Evolutionary conservation across 306 rosid species (phyloP), one percentile per base, ranked within the genome.

Genomic region (Ziziphus jujuba): DNA sequence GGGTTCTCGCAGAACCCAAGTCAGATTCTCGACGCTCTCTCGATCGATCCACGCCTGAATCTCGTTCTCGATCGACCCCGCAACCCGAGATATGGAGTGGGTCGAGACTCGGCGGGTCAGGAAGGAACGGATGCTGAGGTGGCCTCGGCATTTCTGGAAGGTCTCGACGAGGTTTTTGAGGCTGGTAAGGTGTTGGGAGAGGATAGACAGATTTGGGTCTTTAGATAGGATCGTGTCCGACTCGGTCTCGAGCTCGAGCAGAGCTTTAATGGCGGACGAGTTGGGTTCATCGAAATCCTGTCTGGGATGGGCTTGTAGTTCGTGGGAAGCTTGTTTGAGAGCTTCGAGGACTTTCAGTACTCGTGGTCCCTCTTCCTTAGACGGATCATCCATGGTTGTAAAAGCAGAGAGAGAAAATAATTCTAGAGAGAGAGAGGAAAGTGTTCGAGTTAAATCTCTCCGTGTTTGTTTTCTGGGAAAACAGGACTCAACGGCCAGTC

Each of bases 11-110:
- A 88, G 76, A 13, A 61, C 55, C 4, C 66, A 50, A 1, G 82
- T 66, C 59, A 93, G 68, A n/a, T 51, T 12, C 12, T 79, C 76
- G 6, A 86, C 15, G 51, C 84, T 83, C 76, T 87, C 86, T 7
- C 96, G 93, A 70, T 90, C 96, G 36, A 93, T 93, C 98, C 98
- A 93, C 0, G 88, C 81, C 62, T 93, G 97, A 62, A 93, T 82
- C 70, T 93, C 93, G 19, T 84, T 66, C 63, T 81, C 85, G 69
- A 92, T 93, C 0, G 90, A 71, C 13, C 67, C 74, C 56, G 98
- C 97, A 76, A 88, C 69, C 36, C 82, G 82, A 54, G 91, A 63
- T 60, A 90, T 80, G 11, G 91, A 90, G 82, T 80, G 84, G 15
- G 88, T 44, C 16, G 89, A 71, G 21, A 56, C 71, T 0, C 89